Evolutionary conservation across 305 asterid species (phyloP).

Genomic region (Andrographis paniculata): DNA sequence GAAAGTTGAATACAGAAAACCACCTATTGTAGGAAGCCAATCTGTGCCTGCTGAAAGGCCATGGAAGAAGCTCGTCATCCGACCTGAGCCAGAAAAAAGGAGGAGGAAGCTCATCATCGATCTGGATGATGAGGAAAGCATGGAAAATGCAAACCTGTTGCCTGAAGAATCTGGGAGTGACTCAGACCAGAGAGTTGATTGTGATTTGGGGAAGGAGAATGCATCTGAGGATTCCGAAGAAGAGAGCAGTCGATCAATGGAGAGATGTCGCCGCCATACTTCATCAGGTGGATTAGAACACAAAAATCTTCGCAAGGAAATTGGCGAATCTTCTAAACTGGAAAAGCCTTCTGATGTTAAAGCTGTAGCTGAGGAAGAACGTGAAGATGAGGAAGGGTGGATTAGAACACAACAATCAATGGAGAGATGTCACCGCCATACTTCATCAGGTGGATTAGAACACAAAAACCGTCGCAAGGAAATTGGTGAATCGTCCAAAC

Average conservation of each 20-base stretch:
- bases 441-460: too few relatives aligned
- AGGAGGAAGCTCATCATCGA: conserved; percentile 30
- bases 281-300: conserved; percentile 20
- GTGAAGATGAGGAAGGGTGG: too few relatives aligned
- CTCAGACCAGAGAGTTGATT: conserved; percentile 14
- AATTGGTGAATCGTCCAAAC: conserved; percentile 18
- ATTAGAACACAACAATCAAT: too few relatives aligned
- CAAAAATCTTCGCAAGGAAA: not conserved
- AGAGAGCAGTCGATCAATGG: conserved; percentile 16
- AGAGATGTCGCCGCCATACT: conserved; percentile 16
- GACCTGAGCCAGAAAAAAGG: conserved; percentile 23
- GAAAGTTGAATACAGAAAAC: too few relatives aligned
- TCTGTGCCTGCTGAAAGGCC: too few relatives aligned
- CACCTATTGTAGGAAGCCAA: too few relatives aligned
- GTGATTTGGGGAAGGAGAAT: conserved; percentile 11
- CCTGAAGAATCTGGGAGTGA: conserved; percentile 16
- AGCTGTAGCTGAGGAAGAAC: conserved; percentile 6
- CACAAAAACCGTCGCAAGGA: conserved; percentile 15
- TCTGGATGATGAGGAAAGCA: conserved; percentile 35
- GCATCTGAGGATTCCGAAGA: conserved; percentile 16
- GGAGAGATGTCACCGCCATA: too few relatives aligned
- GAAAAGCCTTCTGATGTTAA: conserved; percentile 5
- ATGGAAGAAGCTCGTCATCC: too few relatives aligned
- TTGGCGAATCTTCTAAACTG: not conserved
- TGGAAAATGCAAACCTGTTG: conserved; percentile 11